Conservation (phyloP, 179 eudicot species). For the Beta lomatogona region DNA sequence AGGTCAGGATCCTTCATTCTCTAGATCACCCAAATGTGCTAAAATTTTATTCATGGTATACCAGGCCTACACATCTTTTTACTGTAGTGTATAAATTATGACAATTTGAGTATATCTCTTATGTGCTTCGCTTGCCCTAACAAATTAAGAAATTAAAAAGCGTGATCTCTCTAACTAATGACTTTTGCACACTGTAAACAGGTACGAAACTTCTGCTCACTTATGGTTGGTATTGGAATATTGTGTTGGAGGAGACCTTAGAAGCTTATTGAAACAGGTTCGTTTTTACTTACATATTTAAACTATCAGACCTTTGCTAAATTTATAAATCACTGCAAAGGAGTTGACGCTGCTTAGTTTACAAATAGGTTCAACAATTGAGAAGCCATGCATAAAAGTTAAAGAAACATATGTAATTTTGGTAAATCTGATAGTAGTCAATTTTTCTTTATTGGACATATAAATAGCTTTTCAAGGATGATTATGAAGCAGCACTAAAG, state of each 20-base stretch:
- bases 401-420: background rate
- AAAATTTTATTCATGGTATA: slow-evolving; percentile 79
- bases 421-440: background rate
- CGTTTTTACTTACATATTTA: background rate
- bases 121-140: background rate
- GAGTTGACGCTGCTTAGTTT: background rate
- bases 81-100: too few relatives aligned
- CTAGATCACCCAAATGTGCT: slow-evolving; percentile 83
- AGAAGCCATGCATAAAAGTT: background rate
- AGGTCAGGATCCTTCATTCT: slow-evolving; percentile 83
- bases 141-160: background rate
- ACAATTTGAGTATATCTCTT: background rate
- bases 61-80: too few relatives aligned
- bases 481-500: background rate
- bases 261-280: slow-evolving; percentile 80
- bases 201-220: slow-evolving; percentile 97
- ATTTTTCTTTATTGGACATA: background rate
- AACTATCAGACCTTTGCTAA: background rate
- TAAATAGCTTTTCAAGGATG: background rate
- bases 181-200: slow-evolving; percentile 21
- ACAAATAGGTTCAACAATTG: background rate
- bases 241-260: slow-evolving; percentile 96
- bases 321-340: background rate
- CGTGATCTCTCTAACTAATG: background rate
- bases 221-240: slow-evolving; percentile 95